Base-by-base conservation (phyloP, 768 basidiomycete genomes). In the Tremella fuciformis region DNA sequence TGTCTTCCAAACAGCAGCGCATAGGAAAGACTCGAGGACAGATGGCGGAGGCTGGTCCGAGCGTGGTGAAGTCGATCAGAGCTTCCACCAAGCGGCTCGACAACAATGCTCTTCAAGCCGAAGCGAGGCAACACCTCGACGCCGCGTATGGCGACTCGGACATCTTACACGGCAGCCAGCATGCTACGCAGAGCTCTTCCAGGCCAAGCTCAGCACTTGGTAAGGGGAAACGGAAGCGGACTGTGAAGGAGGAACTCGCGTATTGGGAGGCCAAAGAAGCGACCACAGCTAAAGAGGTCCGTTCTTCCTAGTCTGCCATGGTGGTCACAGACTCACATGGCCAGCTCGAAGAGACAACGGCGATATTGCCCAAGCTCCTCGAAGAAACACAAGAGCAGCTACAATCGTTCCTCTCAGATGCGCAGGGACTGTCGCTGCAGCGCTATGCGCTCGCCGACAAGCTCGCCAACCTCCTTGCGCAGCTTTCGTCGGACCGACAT, bases 391-490 rank as follows among this genome's bases (percentile, higher is more conserved):
- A 82, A 40, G 62, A 75, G 11, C 73, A 79, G 19, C 81, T 83
- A 1, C 73, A 82, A 53, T 71, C 76, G 21, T 80, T 86, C 34
- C 78, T 88, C 37, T 79, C 81, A 52, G 81, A 84, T 8, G 88
- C 88, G 0, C 86, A 88, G 69, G 84, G 86, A 56, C 79, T 91
- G 40, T 85, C 88, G 0, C 80, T 88, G n/a, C 77, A 86, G 34
- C 82, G 91, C 22, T 88, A 91, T 76, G 83, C 83, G 1, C 78
- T 93, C 18, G 82, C 84, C 15, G 91, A 94, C 69, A 87, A 91
- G 73, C 80, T 93, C 11, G 79, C 84, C 13, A 83, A 83, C 58
- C 78, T 94, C 25, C 83, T 84, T 3, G 78, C 81, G 51, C 84
- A 86, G 52, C 80, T 94, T 1, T 41, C 80, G 84, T 49, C 79